Base-by-base conservation (phyloP, 2,329 filamentous ascomycete species). In the Botrytis byssoidea region DNA sequence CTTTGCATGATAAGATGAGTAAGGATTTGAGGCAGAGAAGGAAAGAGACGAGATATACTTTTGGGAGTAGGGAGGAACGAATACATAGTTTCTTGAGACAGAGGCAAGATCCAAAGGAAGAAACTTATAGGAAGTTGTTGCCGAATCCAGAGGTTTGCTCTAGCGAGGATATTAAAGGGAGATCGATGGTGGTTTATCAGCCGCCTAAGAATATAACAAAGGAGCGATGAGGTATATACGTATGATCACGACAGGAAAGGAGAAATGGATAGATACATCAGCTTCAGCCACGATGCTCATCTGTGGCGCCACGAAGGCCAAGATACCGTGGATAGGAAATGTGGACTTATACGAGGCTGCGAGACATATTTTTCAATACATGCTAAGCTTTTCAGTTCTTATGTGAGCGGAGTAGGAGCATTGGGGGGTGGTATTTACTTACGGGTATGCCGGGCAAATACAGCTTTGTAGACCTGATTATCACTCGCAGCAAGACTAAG, bases 81-180 rank as follows among this genome's bases (percentile, higher is more conserved):
- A 91, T 98, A 57, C 88, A 93, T 77, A 89, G 85, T 72, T 98
- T 98, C 79, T 77, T 98, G 74, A 89, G 89, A 79, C 89, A 92
- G 74, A 86, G 93, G 76, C 71, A n/a, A 78, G 77, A 57, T 74
- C 76, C 74, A 73, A 71, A 83, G 68, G 85, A 86, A 55, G 85
- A 85, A 73, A 83, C 82, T 70, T 84, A 84, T 66, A 82, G 83
- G 69, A 83, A 83, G 72, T 65, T 87, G 29, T 77, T 88, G 22
- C 84, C 85, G 29, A 81, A 83, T 22, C 80, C 81, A 25, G 86
- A 87, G 76, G 81, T 82, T 16, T 86, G 84, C 77, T 78, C 83
- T 29, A 85, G 83, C 75, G 84, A 85, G 63, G 80, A 82, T 70
- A 79, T 84, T 60, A 78, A 78, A 55, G 72, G 72, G 32, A 61